Base-by-base conservation (phyloP, 2,329 filamentous ascomycete genomes). In the Zopfia rhizophila region DNA sequence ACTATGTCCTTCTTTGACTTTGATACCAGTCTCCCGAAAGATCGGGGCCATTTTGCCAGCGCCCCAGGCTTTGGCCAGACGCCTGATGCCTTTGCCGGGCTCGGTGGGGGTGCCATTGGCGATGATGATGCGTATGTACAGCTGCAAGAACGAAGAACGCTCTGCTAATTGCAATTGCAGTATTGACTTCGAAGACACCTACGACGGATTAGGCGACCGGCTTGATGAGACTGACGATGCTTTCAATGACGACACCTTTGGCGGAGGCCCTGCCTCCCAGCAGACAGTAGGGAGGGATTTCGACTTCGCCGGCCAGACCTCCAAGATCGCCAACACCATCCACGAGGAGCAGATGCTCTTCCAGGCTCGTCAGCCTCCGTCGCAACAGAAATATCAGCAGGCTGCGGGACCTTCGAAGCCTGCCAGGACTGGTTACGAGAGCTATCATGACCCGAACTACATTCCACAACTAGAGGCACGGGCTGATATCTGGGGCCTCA, bases 211-310 rank as follows among this genome's bases (percentile, higher is more conserved):
- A 28, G 94, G 91, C 45, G 89, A 96, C 66, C 86, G 89, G 71
- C 86, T 99, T 24, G 87, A 96, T 63, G 93, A 99, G 69, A 87
- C 89, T 14, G 90, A 93, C 65, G 94, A 99, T 78, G 91, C 83
- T 38, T 91, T 97, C 80, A 99, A 99, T 72, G 91, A 97, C 63
- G 94, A 97, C 69, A 99, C 94, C 2, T 99, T 99, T 45, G 81
- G 78, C 46, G 74, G 72, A 45, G 75, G 72, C 24, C 75, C 78
- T 21, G 78, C 70, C 39, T 74, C 73, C 23, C 70, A 75, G 61
- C 72, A 80, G 58, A 63, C 78, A 8, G 84, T 94, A 48, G 92
- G 92, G 66, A 95, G 90, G 70, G 93, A 99, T 72, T 97, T 97
- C 64, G 94, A 99, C 72, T 99, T 97, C 75, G 96, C 95, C 56